Evolutionary conservation across 2,329 filamentous ascomycete genomes (phyloP).

Genomic region (Thielaviopsis euricoi): DNA sequence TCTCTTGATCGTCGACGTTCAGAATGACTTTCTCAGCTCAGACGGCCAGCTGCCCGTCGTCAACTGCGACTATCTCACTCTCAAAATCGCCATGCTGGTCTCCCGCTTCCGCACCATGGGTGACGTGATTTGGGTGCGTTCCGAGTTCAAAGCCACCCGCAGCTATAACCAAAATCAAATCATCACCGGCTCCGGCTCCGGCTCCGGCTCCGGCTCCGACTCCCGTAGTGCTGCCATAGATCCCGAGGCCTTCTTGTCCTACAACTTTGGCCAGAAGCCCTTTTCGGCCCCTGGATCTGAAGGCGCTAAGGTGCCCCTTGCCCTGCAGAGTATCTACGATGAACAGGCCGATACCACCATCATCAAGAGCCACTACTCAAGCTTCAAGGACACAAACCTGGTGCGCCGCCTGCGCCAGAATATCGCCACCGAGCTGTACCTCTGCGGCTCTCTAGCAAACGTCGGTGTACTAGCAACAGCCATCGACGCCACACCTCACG

Average conservation of each 20-base stretch:
- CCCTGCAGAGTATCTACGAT: slow-evolving; percentile 27
- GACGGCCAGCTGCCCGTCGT: slow-evolving; percentile 51
- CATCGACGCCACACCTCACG: slow-evolving; percentile 75
- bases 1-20: slow-evolving; percentile 69
- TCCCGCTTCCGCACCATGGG: slow-evolving; percentile 55
- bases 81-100: slow-evolving; percentile 49
- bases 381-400: slow-evolving; percentile 59
- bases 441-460: slow-evolving; percentile 77
- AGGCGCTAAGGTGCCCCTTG: slow-evolving; percentile 29
- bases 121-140: slow-evolving; percentile 72
- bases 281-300: slow-evolving; percentile 29
- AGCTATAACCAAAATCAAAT: slow-evolving; percentile 6
- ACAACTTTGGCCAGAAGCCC: slow-evolving; percentile 19
- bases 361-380: slow-evolving; percentile 72
- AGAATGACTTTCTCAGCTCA: slow-evolving; percentile 69
- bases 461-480: slow-evolving; percentile 83
- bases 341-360: slow-evolving; percentile 33
- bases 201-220: background rate
- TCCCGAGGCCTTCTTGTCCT: slow-evolving; percentile 31
- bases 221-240: slow-evolving; percentile 20
- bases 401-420: slow-evolving; percentile 66
- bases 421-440: slow-evolving; percentile 75
- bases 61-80: slow-evolving; percentile 47
- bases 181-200: background rate
- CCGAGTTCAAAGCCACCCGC: slow-evolving; percentile 50